A percentile compares a stretch with the other conserved stretches of the same genome.
Conservation (phyloP, 164 flowering plant genomes). For the Echeveria elegans region DNA sequence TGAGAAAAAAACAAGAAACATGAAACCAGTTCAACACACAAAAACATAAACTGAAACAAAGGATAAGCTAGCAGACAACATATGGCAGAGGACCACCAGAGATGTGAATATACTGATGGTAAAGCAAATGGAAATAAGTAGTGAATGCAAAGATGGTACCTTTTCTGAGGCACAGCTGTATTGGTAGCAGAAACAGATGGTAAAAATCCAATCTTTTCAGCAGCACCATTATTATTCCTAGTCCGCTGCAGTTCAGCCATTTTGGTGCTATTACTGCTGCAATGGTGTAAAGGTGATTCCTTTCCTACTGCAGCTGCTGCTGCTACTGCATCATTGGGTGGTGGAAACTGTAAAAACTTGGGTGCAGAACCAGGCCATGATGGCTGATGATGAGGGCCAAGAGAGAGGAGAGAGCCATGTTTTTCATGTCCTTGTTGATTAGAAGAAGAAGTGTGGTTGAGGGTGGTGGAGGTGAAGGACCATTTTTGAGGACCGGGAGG, state of each 20-base stretch:
- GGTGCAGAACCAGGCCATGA: constrained; percentile 31
- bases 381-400: constrained; percentile 25
- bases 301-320: constrained; percentile 24
- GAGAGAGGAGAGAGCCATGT: constrained; percentile 31
- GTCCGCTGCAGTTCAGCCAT: constrained; percentile 33
- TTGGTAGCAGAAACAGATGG: constrained; percentile 44
- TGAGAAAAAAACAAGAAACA: background rate
- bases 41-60: background rate
- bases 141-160: constrained; percentile 39
- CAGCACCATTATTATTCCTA: constrained; percentile 2
- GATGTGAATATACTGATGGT: constrained; percentile 14
- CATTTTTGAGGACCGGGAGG: constrained; percentile 53
- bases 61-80: background rate
- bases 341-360: constrained; percentile 23
- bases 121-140: constrained; percentile 7
- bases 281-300: constrained; percentile 41
- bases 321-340: constrained; percentile 21
- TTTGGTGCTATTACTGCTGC: constrained; percentile 40
- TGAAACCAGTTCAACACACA: background rate
- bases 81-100: background rate
- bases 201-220: constrained; percentile 45
- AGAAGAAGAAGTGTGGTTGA: constrained; percentile 3
- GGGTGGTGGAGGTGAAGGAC: constrained; percentile 11
- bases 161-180: constrained; percentile 74
- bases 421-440: too few relatives aligned